phyloP scores from a whole-genome alignment of 2,329 filamentous ascomycete genomes.

The Ambrosiella xylebori region DNA sequence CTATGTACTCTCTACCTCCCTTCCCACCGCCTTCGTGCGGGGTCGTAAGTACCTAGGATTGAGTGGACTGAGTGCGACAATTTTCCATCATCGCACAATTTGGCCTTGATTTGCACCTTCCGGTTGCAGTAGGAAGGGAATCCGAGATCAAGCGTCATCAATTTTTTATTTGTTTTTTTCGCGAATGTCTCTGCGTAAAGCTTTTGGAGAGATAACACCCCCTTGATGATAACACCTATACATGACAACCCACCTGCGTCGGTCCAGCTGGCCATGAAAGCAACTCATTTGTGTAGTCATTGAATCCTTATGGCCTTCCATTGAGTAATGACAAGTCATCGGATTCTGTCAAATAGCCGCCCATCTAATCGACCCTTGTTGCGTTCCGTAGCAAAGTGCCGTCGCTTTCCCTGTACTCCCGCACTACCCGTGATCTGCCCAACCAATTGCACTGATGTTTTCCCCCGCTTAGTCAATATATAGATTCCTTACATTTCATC shows the following conservation, averaged over 20 bases:
- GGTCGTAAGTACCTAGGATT: neutral
- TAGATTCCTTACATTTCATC: neutral
- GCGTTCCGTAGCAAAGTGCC: neutral
- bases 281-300: neutral
- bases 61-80: neutral
- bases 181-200: neutral
- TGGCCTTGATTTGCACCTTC: neutral
- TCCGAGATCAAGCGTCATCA: neutral
- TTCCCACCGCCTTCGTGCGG: neutral
- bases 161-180: neutral
- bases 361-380: neutral
- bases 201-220: neutral
- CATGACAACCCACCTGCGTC: too few relatives aligned
- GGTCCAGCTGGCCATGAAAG: too few relatives aligned
- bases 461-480: neutral
- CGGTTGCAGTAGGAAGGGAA: conserved; percentile 1
- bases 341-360: neutral
- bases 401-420: neutral
- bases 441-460: neutral
- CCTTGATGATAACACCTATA: neutral
- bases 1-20: neutral
- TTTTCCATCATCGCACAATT: conserved; percentile 1
- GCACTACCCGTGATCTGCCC: neutral
- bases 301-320: neutral
- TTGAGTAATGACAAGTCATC: neutral